These are phyloP conservation scores for Penicillium samsonianum DNA, from an alignment of 495 filamentous ascomycete genomes.

Conservation along the genomic window DNA sequence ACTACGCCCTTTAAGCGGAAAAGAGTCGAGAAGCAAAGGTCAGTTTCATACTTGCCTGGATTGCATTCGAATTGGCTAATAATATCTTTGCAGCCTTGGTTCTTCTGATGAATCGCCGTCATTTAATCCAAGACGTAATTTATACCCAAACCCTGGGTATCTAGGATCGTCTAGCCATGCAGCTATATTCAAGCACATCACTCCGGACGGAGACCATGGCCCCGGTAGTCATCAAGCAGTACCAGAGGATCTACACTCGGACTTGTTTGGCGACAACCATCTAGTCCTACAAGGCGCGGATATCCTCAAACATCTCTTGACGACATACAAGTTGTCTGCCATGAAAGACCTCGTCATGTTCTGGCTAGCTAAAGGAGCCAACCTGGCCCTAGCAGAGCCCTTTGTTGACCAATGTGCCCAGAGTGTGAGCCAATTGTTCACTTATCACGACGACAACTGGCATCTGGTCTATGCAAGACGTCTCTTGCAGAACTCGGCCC, in stretches of 20 bases:
- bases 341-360: constrained; percentile 35
- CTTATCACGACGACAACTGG: constrained; percentile 31
- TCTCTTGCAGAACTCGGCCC: constrained; percentile 38
- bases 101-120: constrained; percentile 28
- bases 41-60: constrained; percentile 1
- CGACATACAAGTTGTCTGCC: constrained; percentile 23
- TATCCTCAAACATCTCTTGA: constrained; percentile 29
- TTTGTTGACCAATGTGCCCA: constrained; percentile 33
- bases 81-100: constrained; percentile 9
- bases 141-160: constrained; percentile 47
- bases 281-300: constrained; percentile 32
- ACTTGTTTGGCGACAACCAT: constrained; percentile 27
- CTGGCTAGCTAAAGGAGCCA: constrained; percentile 39
- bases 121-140: constrained; percentile 30
- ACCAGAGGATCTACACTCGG: constrained; percentile 15
- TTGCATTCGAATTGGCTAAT: neutral
- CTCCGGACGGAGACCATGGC: constrained; percentile 24
- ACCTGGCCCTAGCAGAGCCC: constrained; percentile 37
- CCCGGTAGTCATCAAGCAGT: constrained; percentile 5
- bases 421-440: constrained; percentile 30
- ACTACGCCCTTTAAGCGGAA: constrained; percentile 41
- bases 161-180: constrained; percentile 46
- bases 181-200: constrained; percentile 45
- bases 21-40: constrained; percentile 28
- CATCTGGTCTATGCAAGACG: constrained; percentile 33